Base-by-base conservation (phyloP, 495 filamentous ascomycete species). In the Aspergillus sparsus region DNA sequence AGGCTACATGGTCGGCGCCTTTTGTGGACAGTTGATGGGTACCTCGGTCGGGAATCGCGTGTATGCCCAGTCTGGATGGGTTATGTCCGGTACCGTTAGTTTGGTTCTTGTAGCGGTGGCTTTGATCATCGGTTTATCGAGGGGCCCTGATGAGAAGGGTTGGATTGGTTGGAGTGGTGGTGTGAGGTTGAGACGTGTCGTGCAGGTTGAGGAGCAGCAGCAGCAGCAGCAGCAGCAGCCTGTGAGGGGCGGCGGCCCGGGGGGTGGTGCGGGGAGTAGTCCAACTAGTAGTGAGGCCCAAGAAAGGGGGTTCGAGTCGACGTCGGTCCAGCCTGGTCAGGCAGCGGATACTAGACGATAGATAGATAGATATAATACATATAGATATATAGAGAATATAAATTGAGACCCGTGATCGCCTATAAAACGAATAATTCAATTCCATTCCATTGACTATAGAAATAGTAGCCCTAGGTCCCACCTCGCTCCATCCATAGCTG, bases 81-180 rank as follows among this genome's bases (percentile, higher is more conserved):
- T 84, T 10, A 80, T 80, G 47, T 87, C 83, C 46, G 87, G 87
- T 9, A 83, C 84, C 62, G 83, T 83, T 31, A 89, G 85, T 66
- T 78, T 93, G 59, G 88, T 78, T 5, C 87, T 90, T 59, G 81
- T 88, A 16, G 84, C 74, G 0, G 71, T 81, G 18, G 84, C 86
- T 15, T 61, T 92, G 61, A 39, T 85, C 13, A 63, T 90, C 39
- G 83, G 79, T 46, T 65, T 85, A 46, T 69, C 71, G 10, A 79
- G 88, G 27, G 89, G 88, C 0, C 91, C 91, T 13, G 77, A 80
- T 62, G 89, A 92, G 73, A 84, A 68, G 35, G 76, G 87, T 0
- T 93, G 89, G 90, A 49, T 91, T 27, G 90, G 90, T 0, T 93
- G 90, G 90, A 73, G 72, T 12, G 89, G 87, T 9, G 89, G 89